phyloP scores from a whole-genome alignment of 495 filamentous ascomycete genomes.

The Thermothielavioides terrestris region DNA sequence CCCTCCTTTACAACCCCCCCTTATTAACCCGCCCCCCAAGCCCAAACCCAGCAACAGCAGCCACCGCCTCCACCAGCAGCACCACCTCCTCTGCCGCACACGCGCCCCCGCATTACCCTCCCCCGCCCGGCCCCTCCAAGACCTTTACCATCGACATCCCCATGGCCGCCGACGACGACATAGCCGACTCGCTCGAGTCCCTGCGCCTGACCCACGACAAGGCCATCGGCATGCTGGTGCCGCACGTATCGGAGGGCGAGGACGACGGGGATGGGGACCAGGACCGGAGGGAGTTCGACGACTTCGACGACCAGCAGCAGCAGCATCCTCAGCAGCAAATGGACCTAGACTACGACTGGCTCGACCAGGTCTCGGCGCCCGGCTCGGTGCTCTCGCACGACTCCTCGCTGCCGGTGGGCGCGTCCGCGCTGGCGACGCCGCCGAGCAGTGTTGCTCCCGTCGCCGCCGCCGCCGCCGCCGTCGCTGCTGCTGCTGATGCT shows the following conservation, averaged over 20 bases:
- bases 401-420: slow-evolving; percentile 25
- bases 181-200: slow-evolving; percentile 26
- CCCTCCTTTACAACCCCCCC: background rate
- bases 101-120: background rate
- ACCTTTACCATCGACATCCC: slow-evolving; percentile 45
- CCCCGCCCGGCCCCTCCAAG: slow-evolving; percentile 33
- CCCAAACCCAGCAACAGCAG: background rate
- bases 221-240: slow-evolving; percentile 27
- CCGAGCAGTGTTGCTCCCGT: slow-evolving; percentile 12
- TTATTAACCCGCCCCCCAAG: background rate
- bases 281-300: background rate
- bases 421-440: slow-evolving; percentile 25
- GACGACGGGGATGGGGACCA: slow-evolving; percentile 11
- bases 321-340: slow-evolving; percentile 2
- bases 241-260: slow-evolving; percentile 12
- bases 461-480: background rate
- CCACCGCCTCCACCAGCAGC: background rate
- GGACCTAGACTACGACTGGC: slow-evolving; percentile 12
- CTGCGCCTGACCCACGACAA: slow-evolving; percentile 30
- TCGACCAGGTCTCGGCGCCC: slow-evolving; percentile 4
- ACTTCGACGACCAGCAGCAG: slow-evolving; percentile 3
- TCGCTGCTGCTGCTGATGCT: background rate
- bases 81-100: background rate
- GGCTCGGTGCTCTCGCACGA: slow-evolving; percentile 17
- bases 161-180: slow-evolving; percentile 27